These are phyloP conservation scores for Martensiomyces pterosporus DNA, from an alignment of 192 early-diverging fungal species.

Conservation along the genomic window DNA sequence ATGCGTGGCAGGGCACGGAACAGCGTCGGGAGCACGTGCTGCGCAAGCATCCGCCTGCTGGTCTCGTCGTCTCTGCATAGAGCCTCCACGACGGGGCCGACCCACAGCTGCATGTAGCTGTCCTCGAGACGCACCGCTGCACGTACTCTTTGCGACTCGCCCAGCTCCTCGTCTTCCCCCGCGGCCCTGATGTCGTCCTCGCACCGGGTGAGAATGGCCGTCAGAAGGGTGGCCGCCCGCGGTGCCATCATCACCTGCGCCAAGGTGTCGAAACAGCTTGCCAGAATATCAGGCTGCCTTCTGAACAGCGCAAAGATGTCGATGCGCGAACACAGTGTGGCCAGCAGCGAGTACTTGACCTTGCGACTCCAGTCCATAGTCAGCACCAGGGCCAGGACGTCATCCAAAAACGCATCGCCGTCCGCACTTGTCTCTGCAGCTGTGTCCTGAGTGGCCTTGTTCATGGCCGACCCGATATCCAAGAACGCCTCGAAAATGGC, in stretches of 20 bases:
- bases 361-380: conserved; percentile 76
- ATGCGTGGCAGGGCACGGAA: conserved; percentile 21
- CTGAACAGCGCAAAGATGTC: conserved; percentile 51
- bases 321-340: conserved; percentile 49
- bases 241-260: conserved; percentile 54
- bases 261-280: conserved; percentile 58
- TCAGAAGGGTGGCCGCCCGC: conserved; percentile 45
- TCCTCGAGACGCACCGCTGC: conserved; percentile 11
- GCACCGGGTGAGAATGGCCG: conserved; percentile 35
- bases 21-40: conserved; percentile 30
- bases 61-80: conserved; percentile 44
- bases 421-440: not conserved
- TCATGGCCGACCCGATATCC: conserved; percentile 54
- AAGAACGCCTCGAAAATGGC: conserved; percentile 69
- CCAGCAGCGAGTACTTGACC: conserved; percentile 77
- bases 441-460: conserved; percentile 11
- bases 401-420: conserved; percentile 48
- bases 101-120: conserved; percentile 25
- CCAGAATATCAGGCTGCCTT: conserved; percentile 60
- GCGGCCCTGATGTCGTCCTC: conserved; percentile 2
- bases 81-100: conserved; percentile 15
- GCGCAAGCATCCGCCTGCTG: conserved; percentile 39
- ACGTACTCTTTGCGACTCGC: not conserved
- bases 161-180: not conserved
- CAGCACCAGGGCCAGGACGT: conserved; percentile 64